These are phyloP conservation scores for Carex pumila DNA, from an alignment of 176 grass and related monocot species.

Conservation along the genomic window DNA sequence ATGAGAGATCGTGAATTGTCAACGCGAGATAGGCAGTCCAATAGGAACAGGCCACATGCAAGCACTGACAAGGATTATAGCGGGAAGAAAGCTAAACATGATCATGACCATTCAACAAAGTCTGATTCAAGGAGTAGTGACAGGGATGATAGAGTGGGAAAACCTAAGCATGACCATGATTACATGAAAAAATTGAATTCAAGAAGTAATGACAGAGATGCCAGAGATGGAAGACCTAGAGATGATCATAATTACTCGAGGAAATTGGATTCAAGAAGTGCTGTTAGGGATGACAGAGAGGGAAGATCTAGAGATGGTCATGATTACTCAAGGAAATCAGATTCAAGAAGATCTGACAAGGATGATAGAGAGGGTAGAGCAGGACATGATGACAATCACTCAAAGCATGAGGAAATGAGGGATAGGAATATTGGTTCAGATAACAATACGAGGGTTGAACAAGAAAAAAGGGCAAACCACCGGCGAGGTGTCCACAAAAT, in stretches of 20 bases:
- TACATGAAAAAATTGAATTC: not conserved
- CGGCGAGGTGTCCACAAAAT: conserved; percentile 61
- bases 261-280: conserved; percentile 13
- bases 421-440: conserved; percentile 31
- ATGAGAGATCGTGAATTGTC: conserved; percentile 15
- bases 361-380: conserved; percentile 15
- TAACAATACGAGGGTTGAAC: conserved; percentile 24
- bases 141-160: not conserved
- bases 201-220: not conserved
- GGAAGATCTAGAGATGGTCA: conserved; percentile 16
- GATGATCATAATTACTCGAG: not conserved
- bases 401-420: not conserved
- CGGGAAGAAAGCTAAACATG: conserved; percentile 37
- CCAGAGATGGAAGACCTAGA: not conserved
- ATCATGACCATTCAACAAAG: conserved; percentile 27
- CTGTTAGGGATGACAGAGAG: conserved; percentile 1
- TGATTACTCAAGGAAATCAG: conserved; percentile 33
- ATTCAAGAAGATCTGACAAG: conserved; percentile 25
- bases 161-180: not conserved
- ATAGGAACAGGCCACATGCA: conserved; percentile 16
- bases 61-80: conserved; percentile 16
- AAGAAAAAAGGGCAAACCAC: conserved; percentile 29
- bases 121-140: conserved; percentile 28
- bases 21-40: conserved; percentile 28
- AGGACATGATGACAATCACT: not conserved